Conservation (phyloP, 2,329 filamentous ascomycete species). For the Graphilbum fragrans region DNA sequence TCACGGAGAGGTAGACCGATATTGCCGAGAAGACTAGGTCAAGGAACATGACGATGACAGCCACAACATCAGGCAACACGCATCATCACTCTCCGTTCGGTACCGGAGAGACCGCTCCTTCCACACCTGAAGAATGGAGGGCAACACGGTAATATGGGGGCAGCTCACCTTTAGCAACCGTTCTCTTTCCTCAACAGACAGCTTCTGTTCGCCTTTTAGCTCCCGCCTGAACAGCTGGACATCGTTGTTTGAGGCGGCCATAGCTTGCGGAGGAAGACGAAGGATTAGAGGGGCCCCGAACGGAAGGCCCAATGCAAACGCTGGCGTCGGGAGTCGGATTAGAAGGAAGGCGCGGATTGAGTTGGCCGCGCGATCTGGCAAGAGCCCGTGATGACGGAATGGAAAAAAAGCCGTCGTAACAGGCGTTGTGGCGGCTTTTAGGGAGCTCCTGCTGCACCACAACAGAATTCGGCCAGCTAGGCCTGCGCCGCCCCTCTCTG, state of each 20-base stretch:
- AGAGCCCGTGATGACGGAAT: not conserved
- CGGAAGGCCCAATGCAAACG: not conserved
- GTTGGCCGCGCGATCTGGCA: not conserved
- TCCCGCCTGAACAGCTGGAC: constrained; percentile 31
- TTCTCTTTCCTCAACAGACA: constrained; percentile 21
- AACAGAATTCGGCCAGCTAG: too few species aligned
- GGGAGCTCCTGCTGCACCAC: too few species aligned
- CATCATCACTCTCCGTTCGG: too few species aligned
- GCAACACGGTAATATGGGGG: not conserved
- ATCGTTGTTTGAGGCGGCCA: constrained; percentile 24
- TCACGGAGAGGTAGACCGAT: too few species aligned
- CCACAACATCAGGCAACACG: too few species aligned
- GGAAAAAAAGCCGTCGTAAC: not conserved
- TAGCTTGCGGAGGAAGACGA: constrained; percentile 7
- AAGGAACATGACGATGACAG: too few species aligned
- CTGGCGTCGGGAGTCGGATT: too few species aligned
- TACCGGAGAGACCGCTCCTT: constrained; percentile 8
- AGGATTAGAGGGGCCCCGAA: not conserved
- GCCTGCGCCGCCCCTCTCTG: too few species aligned
- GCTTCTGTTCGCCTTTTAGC: constrained; percentile 17
- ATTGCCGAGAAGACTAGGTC: too few species aligned
- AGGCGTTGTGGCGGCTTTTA: too few species aligned
- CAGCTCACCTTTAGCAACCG: constrained; percentile 29
- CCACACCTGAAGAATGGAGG: constrained; percentile 4
- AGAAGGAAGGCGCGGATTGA: not conserved